Percentiles rank a stretch among this genome's conserved stretches.
phyloP scores from a whole-genome alignment of 306 rosid species.

The Quercus berberidifolia region DNA sequence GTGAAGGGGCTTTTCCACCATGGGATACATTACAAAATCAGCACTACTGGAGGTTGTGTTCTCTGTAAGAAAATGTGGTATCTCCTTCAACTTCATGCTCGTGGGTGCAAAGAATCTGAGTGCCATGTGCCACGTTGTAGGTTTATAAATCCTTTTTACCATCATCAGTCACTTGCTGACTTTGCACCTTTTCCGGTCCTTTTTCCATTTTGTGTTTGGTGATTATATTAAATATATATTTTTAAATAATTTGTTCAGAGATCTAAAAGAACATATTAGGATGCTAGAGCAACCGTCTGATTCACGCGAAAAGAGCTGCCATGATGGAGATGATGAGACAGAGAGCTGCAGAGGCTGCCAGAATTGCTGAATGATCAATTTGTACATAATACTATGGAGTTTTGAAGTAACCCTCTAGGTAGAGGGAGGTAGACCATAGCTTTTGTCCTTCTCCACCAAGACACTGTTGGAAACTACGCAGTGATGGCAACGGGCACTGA shows the following conservation, averaged over 20 bases:
- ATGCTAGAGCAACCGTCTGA: slow-evolving; percentile 84
- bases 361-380: slow-evolving; percentile 51
- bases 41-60: slow-evolving; percentile 90
- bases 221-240: background rate
- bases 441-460: slow-evolving; percentile 29
- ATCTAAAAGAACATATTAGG: slow-evolving; percentile 87
- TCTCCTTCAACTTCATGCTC: slow-evolving; percentile 96
- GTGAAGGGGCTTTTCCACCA: slow-evolving; percentile 97
- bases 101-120: slow-evolving; percentile 91
- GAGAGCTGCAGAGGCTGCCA: slow-evolving; percentile 94
- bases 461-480: slow-evolving; percentile 29
- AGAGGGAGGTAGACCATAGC: slow-evolving; percentile 15
- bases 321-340: slow-evolving; percentile 99
- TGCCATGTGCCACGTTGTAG: slow-evolving; percentile 76
- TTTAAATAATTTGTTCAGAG: slow-evolving; percentile 43
- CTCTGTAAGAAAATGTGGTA: slow-evolving; percentile 98
- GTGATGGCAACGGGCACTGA: slow-evolving; percentile 7
- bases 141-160: background rate
- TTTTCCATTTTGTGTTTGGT: background rate
- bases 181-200: background rate
- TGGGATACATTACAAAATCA: slow-evolving; percentile 84
- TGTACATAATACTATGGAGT: slow-evolving; percentile 31
- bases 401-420: slow-evolving; percentile 17
- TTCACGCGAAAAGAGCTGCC: slow-evolving; percentile 89
- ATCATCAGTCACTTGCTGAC: background rate